These are phyloP conservation scores for Coemansia pectinata DNA, from an alignment of 192 early-diverging fungal genomes.

Conservation along the genomic window DNA sequence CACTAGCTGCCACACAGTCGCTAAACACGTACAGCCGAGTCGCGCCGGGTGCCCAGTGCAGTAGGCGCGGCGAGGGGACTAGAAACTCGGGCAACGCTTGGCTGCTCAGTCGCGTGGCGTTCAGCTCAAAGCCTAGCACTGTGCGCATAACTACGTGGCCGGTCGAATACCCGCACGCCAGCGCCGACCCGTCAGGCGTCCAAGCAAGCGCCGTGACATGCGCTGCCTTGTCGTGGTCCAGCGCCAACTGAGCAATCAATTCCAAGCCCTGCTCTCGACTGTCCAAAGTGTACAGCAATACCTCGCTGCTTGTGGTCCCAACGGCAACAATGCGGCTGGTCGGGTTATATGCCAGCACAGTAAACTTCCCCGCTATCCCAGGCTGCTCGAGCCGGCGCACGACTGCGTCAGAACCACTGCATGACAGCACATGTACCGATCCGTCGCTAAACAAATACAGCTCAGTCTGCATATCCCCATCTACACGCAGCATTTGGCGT, in stretches of 20 bases:
- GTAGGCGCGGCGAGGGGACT: background rate
- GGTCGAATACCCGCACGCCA: conserved; percentile 41
- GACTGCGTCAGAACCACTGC: background rate
- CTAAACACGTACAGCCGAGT: conserved; percentile 23
- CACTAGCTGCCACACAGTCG: background rate
- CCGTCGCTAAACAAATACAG: conserved; percentile 33
- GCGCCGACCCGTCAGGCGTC: conserved; percentile 34
- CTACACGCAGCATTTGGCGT: conserved; percentile 15
- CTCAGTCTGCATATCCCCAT: conserved; percentile 5
- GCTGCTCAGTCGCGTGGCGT: conserved; percentile 25
- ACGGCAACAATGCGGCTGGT: conserved; percentile 28
- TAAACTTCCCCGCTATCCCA: conserved; percentile 5
- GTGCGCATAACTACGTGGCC: conserved; percentile 41
- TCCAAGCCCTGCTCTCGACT: background rate
- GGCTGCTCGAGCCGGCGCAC: conserved; percentile 1
- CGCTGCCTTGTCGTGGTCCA: conserved; percentile 11
- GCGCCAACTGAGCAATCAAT: background rate
- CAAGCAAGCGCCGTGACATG: conserved; percentile 28
- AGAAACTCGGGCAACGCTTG: background rate
- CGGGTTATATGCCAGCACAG: conserved; percentile 23
- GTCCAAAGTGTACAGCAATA: conserved; percentile 15
- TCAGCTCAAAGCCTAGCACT: conserved; percentile 43
- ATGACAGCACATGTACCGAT: conserved; percentile 11
- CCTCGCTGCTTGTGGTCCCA: conserved; percentile 26
- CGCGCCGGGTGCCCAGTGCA: conserved; percentile 23